Evolutionary conservation across 257 asterid genomes (phyloP), one percentile per base, ranked within the genome.

Genomic region (Buddleja alternifolia): DNA sequence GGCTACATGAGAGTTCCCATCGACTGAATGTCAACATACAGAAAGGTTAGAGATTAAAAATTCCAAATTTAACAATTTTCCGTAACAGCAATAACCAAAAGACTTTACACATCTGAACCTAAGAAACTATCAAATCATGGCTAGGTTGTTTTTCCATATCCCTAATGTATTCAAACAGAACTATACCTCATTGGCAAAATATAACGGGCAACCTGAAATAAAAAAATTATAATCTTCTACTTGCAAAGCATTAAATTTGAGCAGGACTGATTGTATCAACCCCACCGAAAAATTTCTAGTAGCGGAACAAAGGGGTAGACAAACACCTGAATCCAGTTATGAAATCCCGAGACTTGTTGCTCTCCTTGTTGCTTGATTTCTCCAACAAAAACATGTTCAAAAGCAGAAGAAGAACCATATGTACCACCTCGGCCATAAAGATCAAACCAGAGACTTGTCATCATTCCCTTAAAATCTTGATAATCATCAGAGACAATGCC

Each of bases 311-410:
- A 50, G 50, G 53, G 56, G 51, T 15, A 7, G 72, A 67, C 60
- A 34, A 74, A 24, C 66, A 93, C 98, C 97, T 93, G 98, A 77
- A 93, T 89, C 98, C 98, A 93, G 80, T 93, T 93, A 81, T 93
- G 98, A 71, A 93, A 93, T 66, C 98, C 98, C 8, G 96, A 86
- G 63, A 90, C 96, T 72, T 79, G 81, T 74, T 89, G 82, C 70
- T 87, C 98, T 72, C 90, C 96, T 0, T 73, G 79, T 23, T 83
- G 79, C 85, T 93, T 93, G 76, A 93, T 88, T 84, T 93, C 98
- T 70, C 98, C 98, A 71, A 93, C 98, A 84, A 93, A 93, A 70
- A 90, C 98, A 86, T 93, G 98, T 78, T 93, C 98, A 78, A 93
- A 93, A 78, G 98, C 98, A 24, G 96, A 93, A 64, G 98, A 93